phyloP scores from a whole-genome alignment of 306 rosid genomes.

The Sicyos baderoa region DNA sequence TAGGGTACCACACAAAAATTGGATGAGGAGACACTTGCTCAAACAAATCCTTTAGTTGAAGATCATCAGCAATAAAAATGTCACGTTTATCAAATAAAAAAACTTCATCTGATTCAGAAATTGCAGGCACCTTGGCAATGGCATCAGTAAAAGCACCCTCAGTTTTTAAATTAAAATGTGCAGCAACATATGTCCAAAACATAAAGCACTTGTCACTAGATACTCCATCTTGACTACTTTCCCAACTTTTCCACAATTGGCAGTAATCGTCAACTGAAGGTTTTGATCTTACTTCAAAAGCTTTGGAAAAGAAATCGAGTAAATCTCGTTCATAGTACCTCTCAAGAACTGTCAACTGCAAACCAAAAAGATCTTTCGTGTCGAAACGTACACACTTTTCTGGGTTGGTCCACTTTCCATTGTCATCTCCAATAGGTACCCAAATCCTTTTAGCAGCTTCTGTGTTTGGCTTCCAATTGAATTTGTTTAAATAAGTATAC shows the following conservation, averaged over 20 bases:
- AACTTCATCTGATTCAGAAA: conserved; percentile 28
- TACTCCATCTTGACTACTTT: conserved; percentile 31
- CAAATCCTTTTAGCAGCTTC: conserved; percentile 38
- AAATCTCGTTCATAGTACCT: conserved; percentile 28
- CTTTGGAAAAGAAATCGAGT: conserved; percentile 35
- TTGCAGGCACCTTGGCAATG: conserved; percentile 48
- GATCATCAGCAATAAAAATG: conserved; percentile 58
- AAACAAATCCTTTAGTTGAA: conserved; percentile 51
- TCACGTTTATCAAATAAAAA: conserved; percentile 36
- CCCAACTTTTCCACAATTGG: conserved; percentile 62
- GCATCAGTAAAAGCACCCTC: conserved; percentile 29
- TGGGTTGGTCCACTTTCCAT: conserved; percentile 39
- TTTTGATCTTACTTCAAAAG: conserved; percentile 30
- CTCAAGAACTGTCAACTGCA: conserved; percentile 36
- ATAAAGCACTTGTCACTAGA: conserved; percentile 40
- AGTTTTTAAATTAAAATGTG: conserved; percentile 24
- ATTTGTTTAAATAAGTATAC: conserved; percentile 35
- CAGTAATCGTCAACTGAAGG: conserved; percentile 50
- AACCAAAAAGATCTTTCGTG: conserved; percentile 42
- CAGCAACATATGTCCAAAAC: conserved; percentile 50
- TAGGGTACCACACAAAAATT: conserved; percentile 68
- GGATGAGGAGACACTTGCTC: conserved; percentile 24
- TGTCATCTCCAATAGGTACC: conserved; percentile 34
- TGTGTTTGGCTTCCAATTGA: conserved; percentile 38
- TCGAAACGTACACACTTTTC: conserved; percentile 47